phyloP scores from a whole-genome alignment of 139 green algal genomes.

The Dunaliella primolecta region DNA sequence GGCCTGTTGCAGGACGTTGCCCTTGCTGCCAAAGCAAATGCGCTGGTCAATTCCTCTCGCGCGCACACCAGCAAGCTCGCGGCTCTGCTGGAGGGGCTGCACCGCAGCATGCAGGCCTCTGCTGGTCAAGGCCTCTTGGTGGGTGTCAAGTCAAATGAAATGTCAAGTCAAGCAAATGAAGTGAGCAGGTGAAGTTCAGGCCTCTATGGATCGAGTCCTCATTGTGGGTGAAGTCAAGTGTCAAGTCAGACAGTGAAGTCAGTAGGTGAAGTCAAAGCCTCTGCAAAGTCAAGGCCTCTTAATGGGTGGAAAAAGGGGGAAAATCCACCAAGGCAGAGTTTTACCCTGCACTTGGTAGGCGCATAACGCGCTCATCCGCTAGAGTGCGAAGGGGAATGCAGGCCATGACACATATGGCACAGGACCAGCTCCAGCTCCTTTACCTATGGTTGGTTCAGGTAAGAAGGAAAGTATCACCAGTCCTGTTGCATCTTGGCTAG shows the following conservation, averaged over 20 bases:
- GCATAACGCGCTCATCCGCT: too few relatives aligned
- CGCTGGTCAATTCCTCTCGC: neutral
- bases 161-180: neutral
- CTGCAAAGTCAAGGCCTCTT: neutral
- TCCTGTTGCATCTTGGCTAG: too few relatives aligned
- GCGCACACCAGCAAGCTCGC: neutral
- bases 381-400: too few relatives aligned
- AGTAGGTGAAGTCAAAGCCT: neutral
- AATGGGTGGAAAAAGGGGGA: neutral
- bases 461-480: too few relatives aligned
- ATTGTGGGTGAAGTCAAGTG: neutral
- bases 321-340: too few relatives aligned
- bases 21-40: neutral
- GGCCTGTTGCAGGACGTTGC: neutral
- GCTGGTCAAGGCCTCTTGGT: neutral
- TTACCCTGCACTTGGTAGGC: too few relatives aligned
- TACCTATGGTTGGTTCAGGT: too few relatives aligned
- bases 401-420: too few relatives aligned
- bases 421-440: too few relatives aligned
- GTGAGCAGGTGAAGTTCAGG: neutral
- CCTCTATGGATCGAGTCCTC: neutral
- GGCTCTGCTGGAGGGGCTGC: neutral
- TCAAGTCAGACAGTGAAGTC: neutral
- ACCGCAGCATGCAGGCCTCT: neutral
- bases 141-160: neutral